Percentiles rank a stretch among this genome's conserved stretches.
These are phyloP conservation scores for Chlorella sp. DNA, from an alignment of 139 green algal genomes.

Conservation along the genomic window DNA sequence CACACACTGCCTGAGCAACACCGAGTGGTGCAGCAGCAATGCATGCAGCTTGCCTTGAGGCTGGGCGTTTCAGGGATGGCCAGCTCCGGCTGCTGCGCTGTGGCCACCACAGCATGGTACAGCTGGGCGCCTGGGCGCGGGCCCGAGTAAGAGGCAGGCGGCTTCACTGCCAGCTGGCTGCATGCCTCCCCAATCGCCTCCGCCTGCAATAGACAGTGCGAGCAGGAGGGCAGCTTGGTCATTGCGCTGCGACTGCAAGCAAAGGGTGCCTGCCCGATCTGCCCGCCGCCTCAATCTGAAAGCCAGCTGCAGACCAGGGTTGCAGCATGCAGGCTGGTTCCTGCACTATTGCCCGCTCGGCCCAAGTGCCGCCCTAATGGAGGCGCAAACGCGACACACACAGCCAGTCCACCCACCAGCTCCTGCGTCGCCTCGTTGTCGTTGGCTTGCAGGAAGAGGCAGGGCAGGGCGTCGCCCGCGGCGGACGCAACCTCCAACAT, in stretches of 20 bases:
- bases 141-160: constrained; percentile 19
- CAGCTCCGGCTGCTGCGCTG: constrained; percentile 36
- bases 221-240: neutral
- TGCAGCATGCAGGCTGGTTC: neutral
- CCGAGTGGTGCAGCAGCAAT: too few species aligned
- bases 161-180: constrained; percentile 37
- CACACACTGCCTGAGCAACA: too few species aligned
- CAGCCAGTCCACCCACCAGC: neutral
- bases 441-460: constrained; percentile 66
- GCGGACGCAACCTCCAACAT: constrained; percentile 44
- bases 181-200: constrained; percentile 38
- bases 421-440: constrained; percentile 53
- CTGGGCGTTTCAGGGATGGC: constrained; percentile 56
- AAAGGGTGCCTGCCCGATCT: neutral
- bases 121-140: neutral
- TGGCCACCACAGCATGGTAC: constrained; percentile 33
- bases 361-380: neutral
- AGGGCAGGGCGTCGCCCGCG: constrained; percentile 66
- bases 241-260: neutral
- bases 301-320: neutral
- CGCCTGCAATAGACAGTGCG: constrained; percentile 4
- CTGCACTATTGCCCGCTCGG: too few species aligned
- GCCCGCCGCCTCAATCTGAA: too few species aligned
- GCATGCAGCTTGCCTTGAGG: constrained; percentile 33
- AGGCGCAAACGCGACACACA: neutral